Percentiles rank a stretch among this genome's conserved stretches.
These are phyloP conservation scores for Brassica balearica DNA, from an alignment of 441 rosid species.

Conservation along the genomic window DNA sequence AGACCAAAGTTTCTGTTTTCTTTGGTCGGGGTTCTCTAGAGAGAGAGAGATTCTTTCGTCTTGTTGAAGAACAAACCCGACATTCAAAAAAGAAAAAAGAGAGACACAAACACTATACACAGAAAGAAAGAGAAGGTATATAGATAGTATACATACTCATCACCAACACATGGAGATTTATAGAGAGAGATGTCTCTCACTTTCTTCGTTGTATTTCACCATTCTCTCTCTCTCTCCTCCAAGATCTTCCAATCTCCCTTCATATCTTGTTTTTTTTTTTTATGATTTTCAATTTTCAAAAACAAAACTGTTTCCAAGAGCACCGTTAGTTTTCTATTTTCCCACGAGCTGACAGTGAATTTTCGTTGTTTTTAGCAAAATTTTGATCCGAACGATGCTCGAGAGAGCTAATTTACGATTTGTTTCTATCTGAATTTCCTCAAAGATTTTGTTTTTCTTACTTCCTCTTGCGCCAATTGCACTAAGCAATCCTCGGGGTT, in stretches of 20 bases:
- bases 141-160: conserved; percentile 31
- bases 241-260: conserved; percentile 43
- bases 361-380: conserved; percentile 1
- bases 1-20: too few relatives aligned
- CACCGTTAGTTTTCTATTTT: conserved; percentile 17
- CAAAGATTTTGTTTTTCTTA: conserved; percentile 5
- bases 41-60: not conserved
- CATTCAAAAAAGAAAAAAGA: too few relatives aligned
- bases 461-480: conserved; percentile 32
- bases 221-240: conserved; percentile 15
- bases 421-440: conserved; percentile 27
- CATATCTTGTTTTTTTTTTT: conserved; percentile 8
- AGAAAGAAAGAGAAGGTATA: conserved; percentile 39
- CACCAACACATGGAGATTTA: conserved; percentile 41
- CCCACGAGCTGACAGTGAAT: not conserved
- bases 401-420: conserved; percentile 22
- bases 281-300: conserved; percentile 23
- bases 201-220: conserved; percentile 24
- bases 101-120: conserved; percentile 29
- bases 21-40: not conserved
- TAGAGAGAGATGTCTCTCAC: conserved; percentile 34
- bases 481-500: conserved; percentile 16
- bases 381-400: conserved; percentile 31
- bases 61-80: too few relatives aligned
- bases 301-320: conserved; percentile 36